Evolutionary conservation across 148 eudicot species (phyloP).

Genomic region (Rhododendron ovatum): DNA sequence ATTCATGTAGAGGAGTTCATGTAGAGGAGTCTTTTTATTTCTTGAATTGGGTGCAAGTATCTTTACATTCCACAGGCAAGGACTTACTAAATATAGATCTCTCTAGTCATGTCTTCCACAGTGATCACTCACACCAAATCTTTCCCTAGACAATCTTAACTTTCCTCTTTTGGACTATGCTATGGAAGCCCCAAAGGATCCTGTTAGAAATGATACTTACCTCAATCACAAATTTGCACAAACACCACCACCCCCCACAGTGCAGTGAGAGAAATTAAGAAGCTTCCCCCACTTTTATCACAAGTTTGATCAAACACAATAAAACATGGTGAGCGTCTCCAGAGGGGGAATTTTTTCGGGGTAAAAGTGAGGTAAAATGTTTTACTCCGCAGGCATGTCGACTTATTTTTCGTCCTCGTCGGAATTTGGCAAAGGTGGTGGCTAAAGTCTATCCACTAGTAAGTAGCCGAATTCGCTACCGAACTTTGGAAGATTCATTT

Average conservation of each 20-base stretch:
- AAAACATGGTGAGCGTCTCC: neutral
- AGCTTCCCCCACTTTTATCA: neutral
- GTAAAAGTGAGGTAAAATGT: neutral
- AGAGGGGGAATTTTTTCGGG: neutral
- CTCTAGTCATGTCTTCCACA: slow-evolving; percentile 65
- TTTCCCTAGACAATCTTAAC: slow-evolving; percentile 15
- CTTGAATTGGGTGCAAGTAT: slow-evolving; percentile 25
- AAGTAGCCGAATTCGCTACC: neutral
- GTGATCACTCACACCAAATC: slow-evolving; percentile 22
- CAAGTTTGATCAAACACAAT: neutral
- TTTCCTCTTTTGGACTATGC: slow-evolving; percentile 29
- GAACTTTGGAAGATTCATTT: neutral
- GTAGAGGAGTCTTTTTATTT: neutral
- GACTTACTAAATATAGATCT: slow-evolving; percentile 34
- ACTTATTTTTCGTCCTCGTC: neutral
- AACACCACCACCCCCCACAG: neutral
- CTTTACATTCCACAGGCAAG: slow-evolving; percentile 14
- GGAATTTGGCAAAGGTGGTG: neutral
- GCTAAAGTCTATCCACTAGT: neutral
- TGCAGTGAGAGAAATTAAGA: neutral
- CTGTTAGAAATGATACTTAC: slow-evolving; percentile 9
- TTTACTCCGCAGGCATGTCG: neutral
- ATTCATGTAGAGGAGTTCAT: neutral
- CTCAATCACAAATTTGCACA: slow-evolving; percentile 1
- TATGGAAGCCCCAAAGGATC: slow-evolving; percentile 10